Evolutionary conservation across 2,329 filamentous ascomycete species (phyloP), one percentile per base, ranked within the genome.

Genomic region (Rhinocladiella similis): DNA sequence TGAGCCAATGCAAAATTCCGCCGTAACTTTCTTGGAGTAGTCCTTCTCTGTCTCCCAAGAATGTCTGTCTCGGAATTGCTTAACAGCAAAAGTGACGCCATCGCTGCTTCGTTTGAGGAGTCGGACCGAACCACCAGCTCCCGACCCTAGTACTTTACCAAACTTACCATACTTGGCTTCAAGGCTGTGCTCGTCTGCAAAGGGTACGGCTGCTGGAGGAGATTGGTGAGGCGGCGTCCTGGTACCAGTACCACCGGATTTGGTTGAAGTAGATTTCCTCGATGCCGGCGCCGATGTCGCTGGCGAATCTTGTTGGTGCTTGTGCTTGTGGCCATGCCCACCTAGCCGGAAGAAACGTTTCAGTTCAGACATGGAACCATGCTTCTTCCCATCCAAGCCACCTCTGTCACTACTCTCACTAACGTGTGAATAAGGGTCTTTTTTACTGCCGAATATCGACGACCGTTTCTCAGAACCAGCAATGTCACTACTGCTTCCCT

Each of bases 1-100:
- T 2, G 93, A 97, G 12, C 94, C 94, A 65, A 99, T 93, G 70
- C 94, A 99, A 73, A 99, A 99, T 69, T 99, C 94, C 2, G 94
- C 93, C 1, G 94, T 99, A 46, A 99, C 86, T 72, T 99, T 99
- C 75, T 99, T 99, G 65, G 91, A 90, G 69, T 99, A 99, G 65
- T 97, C 94, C 67, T 90, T 91, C 70, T 97, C 89, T 1, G 88
- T 90, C 74, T 99, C 94, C 74, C 97, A 96, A 0, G 89, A 86
- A 73, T 99, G 93, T 33, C 91, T 85, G 53, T 93, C 86, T 51
- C 94, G 82, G 75, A 99, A 99, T 70, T 99, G 93, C 74, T 99
- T 99, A 51, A 97, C 94, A 1, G 94, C 94, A 73, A 99, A 99
- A 0, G 95, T 94, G 5, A 90, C 91, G 22, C 89, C 89, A 69